Percentiles rank a stretch among this genome's conserved stretches.
Conservation (phyloP, 257 asterid genomes). For the Solanum clarkiae region DNA sequence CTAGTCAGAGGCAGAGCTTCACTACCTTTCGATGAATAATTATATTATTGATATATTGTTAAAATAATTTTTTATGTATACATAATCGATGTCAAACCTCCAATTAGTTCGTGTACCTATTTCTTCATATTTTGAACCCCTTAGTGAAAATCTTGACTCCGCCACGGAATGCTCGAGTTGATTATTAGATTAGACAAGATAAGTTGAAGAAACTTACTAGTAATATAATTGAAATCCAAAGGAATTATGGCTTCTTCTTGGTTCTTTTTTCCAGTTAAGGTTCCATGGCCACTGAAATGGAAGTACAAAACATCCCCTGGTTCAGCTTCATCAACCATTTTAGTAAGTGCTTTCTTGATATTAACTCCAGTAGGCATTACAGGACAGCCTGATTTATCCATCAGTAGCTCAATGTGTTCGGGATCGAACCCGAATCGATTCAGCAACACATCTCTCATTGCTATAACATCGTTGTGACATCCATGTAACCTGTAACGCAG, state of each 20-base stretch:
- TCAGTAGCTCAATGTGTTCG: constrained; percentile 20
- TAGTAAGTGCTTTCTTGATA: constrained; percentile 41
- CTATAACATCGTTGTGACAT: constrained; percentile 63
- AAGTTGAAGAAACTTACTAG: constrained; percentile 31
- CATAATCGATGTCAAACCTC: no score
- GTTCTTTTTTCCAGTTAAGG: constrained; percentile 19
- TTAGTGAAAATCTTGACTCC: no score
- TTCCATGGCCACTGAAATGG: constrained; percentile 78
- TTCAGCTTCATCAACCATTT: constrained; percentile 48
- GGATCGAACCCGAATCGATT: constrained; percentile 39
- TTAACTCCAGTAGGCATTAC: constrained; percentile 62
- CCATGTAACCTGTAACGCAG: constrained; percentile 42
- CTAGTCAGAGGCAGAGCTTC: background rate
- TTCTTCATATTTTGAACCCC: no score
- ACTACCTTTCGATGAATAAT: no score
- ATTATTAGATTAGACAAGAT: background rate
- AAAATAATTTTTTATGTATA: no score
- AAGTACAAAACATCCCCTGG: constrained; percentile 49
- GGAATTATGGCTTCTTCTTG: constrained; percentile 70
- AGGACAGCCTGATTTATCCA: constrained; percentile 47
- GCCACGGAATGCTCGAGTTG: background rate
- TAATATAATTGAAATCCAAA: constrained; percentile 65
- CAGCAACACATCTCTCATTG: constrained; percentile 44
- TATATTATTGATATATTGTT: no score
- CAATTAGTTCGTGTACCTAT: no score